Evolutionary conservation across 345 rosid genomes (phyloP).

Genomic region (Orychophragmus violaceus): DNA sequence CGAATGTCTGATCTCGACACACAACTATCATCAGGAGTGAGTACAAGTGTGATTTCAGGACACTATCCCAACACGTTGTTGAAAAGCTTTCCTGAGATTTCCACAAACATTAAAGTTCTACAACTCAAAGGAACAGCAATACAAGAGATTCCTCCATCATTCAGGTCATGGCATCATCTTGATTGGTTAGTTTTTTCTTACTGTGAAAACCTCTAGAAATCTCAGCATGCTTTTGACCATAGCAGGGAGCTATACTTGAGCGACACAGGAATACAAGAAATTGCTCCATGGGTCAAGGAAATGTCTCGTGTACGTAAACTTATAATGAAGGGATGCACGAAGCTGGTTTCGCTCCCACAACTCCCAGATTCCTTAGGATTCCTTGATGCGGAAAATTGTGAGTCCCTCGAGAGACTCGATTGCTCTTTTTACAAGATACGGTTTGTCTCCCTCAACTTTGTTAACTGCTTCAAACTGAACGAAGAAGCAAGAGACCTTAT

Average conservation of each 20-base stretch:
- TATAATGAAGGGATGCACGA: background rate
- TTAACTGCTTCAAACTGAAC: background rate
- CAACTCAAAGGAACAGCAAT: background rate
- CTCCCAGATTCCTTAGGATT: background rate
- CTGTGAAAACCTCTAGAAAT: background rate
- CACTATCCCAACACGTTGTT: too few species aligned
- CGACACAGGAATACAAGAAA: background rate
- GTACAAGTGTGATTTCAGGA: too few species aligned
- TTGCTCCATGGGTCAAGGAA: background rate
- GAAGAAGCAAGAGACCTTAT: background rate
- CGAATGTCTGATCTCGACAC: too few species aligned
- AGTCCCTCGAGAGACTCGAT: background rate
- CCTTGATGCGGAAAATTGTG: background rate
- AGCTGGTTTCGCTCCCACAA: background rate
- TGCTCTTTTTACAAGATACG: background rate
- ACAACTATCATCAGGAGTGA: too few species aligned
- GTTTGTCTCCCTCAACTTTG: background rate
- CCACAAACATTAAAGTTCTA: background rate
- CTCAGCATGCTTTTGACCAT: background rate
- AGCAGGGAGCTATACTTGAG: background rate
- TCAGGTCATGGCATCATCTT: background rate
- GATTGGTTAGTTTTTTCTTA: background rate
- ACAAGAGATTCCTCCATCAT: background rate
- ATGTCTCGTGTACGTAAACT: background rate
- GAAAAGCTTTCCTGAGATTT: conserved; percentile 5